Base-by-base conservation (phyloP, 345 rosid species). In the Capsella bursapastoris region DNA sequence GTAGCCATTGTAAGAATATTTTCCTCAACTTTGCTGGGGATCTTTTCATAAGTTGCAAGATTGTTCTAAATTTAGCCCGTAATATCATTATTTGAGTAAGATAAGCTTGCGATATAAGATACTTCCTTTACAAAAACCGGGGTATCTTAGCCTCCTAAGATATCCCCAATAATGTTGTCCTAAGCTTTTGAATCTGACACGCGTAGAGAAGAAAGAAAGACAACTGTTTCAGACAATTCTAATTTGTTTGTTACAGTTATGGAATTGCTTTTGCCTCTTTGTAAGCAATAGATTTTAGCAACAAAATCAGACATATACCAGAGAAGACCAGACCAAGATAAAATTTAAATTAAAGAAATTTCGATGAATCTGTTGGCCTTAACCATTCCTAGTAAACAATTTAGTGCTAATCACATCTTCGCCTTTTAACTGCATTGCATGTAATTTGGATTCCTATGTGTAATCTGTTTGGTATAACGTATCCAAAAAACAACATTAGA, bases 1-100 rank as follows among this genome's bases (percentile, higher is more conserved):
- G 81, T 71, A 72, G 18, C 43, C 64, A 34, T 5, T 68, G 58
- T 44, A 41, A 41, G 27, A 53, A 70, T 27, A 8, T 18, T 78
- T 65, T 25, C 13, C 14, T 32, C 49, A 48, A 35, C 56, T 37
- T 64, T 44, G 38, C 44, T 41, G 35, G 5, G 16, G 22, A 49
- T 47, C 34, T 47, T 44, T 59, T 51, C 57, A 53, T 55, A 60
- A 60, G 22, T 15, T 40, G 49, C 25, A 67, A 27, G 22, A 25
- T 56, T 51, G 28, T 55, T 38, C 48, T 37, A 28, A 34, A 41
- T 53, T 49, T 44, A 25, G 5, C 31, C 64, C 45, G 35, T 34
- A 2, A 6, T 32, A 31, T 15, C 22, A 57, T 9, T 34, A 8
- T 31, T 53, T 18, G 38, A 7, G 60, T 51, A 63, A 7, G n/a